Conservation (phyloP, 768 basidiomycete species). For the Cytidiella melzeri region DNA sequence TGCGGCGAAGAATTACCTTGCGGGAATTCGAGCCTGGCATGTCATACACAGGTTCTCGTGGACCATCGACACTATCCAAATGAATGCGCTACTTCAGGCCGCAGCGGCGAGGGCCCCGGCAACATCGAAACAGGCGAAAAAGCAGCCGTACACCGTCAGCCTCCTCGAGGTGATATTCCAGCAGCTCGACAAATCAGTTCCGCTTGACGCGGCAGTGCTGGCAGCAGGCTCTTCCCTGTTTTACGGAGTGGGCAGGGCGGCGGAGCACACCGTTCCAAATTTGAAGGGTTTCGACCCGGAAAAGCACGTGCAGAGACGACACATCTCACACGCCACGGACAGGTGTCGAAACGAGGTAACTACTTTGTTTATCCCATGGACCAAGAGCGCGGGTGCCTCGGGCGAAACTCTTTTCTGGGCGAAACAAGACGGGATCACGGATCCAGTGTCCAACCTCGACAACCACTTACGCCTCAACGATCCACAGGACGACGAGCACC, state of each 20-base stretch:
- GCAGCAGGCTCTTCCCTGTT: constrained; percentile 36
- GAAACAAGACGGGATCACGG: constrained; percentile 19
- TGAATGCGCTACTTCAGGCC: constrained; percentile 26
- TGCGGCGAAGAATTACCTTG: constrained; percentile 33
- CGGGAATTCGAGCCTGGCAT: constrained; percentile 41
- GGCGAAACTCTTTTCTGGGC: constrained; percentile 30
- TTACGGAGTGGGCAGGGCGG: constrained; percentile 26
- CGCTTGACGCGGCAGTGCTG: constrained; percentile 30
- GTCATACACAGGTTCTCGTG: constrained; percentile 33
- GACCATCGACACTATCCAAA: constrained; percentile 20
- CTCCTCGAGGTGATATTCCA: constrained; percentile 17
- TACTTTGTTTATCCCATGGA: constrained; percentile 24
- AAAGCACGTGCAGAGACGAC: constrained; percentile 23
- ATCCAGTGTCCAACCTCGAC: constrained; percentile 20
- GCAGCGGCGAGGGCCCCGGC: constrained; percentile 27
- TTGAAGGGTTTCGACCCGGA: constrained; percentile 26
- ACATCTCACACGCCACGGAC: constrained; percentile 20
- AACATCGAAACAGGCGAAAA: constrained; percentile 23
- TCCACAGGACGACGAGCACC: constrained; percentile 17
- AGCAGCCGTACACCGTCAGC: constrained; percentile 25
- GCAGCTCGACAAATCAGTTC: constrained; percentile 22
- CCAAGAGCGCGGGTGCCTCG: constrained; percentile 21
- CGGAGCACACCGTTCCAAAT: constrained; percentile 33
- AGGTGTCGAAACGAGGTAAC: constrained; percentile 21
- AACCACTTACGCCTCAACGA: constrained; percentile 28